Evolutionary conservation across 73 alveolate genomes (phyloP).

Genomic region (Stentor coeruleus): DNA sequence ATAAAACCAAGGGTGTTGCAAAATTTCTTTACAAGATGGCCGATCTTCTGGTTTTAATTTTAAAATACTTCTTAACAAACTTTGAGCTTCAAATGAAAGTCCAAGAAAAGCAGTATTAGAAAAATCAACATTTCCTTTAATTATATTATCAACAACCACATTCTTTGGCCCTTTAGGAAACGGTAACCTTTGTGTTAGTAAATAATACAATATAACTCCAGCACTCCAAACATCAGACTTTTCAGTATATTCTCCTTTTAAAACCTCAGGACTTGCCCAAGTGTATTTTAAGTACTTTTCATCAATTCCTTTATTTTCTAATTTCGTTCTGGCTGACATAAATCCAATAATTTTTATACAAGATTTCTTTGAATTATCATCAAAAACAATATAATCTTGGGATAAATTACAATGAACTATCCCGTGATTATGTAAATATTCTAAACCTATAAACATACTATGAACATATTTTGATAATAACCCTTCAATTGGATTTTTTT

Average conservation of each 20-base stretch:
- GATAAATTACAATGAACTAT: neutral
- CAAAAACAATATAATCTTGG: neutral
- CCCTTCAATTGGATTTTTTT: neutral
- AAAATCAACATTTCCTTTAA: constrained; percentile 58
- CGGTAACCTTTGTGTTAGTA: constrained; percentile 80
- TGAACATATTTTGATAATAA: neutral
- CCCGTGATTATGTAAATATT: neutral
- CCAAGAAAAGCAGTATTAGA: neutral
- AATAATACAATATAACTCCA: constrained; percentile 61
- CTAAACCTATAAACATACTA: neutral
- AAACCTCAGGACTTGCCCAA: constrained; percentile 80
- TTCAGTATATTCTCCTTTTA: constrained; percentile 41
- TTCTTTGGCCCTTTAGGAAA: constrained; percentile 55
- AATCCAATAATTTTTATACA: neutral
- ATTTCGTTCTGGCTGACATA: neutral
- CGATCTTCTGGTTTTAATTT: constrained; percentile 28
- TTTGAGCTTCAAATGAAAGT: constrained; percentile 3
- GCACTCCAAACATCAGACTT: constrained; percentile 66
- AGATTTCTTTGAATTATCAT: neutral
- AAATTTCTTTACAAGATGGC: constrained; percentile 25
- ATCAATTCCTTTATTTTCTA: neutral
- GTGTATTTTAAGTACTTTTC: constrained; percentile 22
- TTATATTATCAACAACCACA: constrained; percentile 39
- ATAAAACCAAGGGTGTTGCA: constrained; percentile 31
- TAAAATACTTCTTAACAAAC: constrained; percentile 19